Evolutionary conservation across 805 yeast genomes (phyloP).

Genomic region (Kodamaea restingae): DNA sequence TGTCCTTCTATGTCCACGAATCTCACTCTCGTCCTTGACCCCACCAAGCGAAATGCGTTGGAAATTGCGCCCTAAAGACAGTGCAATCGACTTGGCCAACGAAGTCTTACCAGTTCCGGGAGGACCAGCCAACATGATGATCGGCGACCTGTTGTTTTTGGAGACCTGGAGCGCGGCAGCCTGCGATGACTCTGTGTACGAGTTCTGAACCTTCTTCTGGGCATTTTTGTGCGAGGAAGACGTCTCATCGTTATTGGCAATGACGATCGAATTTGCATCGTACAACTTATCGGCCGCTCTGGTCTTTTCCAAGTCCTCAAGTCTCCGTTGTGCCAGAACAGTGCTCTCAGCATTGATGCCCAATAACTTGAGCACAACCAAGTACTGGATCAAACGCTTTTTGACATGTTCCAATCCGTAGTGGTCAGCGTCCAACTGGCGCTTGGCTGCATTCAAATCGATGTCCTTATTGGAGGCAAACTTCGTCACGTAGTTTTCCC

Average conservation of each 20-base stretch:
- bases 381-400: slow-evolving; percentile 69
- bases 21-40: slow-evolving; percentile 81
- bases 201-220: slow-evolving; percentile 14
- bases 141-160: slow-evolving; percentile 57
- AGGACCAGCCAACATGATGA: slow-evolving; percentile 79
- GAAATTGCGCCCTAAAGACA: slow-evolving; percentile 66
- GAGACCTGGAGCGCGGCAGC: slow-evolving; percentile 19
- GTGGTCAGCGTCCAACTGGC: slow-evolving; percentile 40
- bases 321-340: slow-evolving; percentile 1
- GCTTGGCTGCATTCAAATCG: slow-evolving; percentile 42
- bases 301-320: slow-evolving; percentile 6
- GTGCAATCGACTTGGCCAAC: slow-evolving; percentile 76
- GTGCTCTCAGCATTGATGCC: slow-evolving; percentile 34
- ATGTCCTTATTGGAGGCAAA: slow-evolving; percentile 40
- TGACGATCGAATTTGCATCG: slow-evolving; percentile 18
- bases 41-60: slow-evolving; percentile 86
- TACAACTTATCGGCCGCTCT: slow-evolving; percentile 3
- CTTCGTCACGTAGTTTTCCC: slow-evolving; percentile 39
- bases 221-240: slow-evolving; percentile 23
- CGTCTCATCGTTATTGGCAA: slow-evolving; percentile 37
- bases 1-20: slow-evolving; percentile 86
- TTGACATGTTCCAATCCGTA: slow-evolving; percentile 54
- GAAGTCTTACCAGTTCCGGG: slow-evolving; percentile 95
- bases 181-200: slow-evolving; percentile 14
- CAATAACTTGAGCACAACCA: slow-evolving; percentile 68